These are phyloP conservation scores for Nitzschia inconspicua DNA, from an alignment of 108 stramenopile genomes.

Conservation along the genomic window DNA sequence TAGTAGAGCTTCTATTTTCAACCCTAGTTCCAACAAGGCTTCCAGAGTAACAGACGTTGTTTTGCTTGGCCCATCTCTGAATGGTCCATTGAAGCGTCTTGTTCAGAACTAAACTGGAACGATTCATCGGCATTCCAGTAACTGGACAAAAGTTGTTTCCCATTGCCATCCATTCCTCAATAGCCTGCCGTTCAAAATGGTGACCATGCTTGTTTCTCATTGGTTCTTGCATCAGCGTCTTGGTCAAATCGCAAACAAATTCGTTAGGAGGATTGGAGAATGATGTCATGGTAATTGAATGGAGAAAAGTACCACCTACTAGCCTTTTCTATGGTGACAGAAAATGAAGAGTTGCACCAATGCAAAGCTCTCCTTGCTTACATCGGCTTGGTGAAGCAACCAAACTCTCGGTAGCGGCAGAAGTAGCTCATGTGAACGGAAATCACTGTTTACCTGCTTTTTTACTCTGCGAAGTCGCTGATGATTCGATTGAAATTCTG, in stretches of 20 bases:
- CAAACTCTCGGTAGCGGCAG: too few relatives aligned
- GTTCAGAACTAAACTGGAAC: slow-evolving; percentile 18
- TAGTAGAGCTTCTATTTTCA: too few relatives aligned
- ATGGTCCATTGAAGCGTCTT: slow-evolving; percentile 26
- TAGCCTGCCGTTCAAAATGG: slow-evolving; percentile 21
- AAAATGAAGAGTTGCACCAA: too few relatives aligned
- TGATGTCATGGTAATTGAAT: background rate
- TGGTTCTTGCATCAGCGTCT: slow-evolving; percentile 23
- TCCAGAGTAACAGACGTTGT: too few relatives aligned
- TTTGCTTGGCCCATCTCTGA: slow-evolving; percentile 23
- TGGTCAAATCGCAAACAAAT: slow-evolving; percentile 20
- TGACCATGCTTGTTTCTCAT: slow-evolving; percentile 18
- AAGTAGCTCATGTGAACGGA: too few relatives aligned
- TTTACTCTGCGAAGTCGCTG: too few relatives aligned
- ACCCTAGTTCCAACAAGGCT: slow-evolving; percentile 3
- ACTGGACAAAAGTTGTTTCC: slow-evolving; percentile 30
- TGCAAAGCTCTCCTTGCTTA: too few relatives aligned
- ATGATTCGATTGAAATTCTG: too few relatives aligned
- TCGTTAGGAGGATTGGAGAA: slow-evolving; percentile 15
- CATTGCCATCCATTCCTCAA: slow-evolving; percentile 17
- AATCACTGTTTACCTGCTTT: too few relatives aligned
- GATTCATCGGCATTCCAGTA: slow-evolving; percentile 28
- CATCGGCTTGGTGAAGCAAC: too few relatives aligned
- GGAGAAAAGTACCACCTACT: background rate
- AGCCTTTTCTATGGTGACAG: too few relatives aligned